Evolutionary conservation across 2,329 filamentous ascomycete species (phyloP).

Genomic region (Teratosphaeriaceae sp.): DNA sequence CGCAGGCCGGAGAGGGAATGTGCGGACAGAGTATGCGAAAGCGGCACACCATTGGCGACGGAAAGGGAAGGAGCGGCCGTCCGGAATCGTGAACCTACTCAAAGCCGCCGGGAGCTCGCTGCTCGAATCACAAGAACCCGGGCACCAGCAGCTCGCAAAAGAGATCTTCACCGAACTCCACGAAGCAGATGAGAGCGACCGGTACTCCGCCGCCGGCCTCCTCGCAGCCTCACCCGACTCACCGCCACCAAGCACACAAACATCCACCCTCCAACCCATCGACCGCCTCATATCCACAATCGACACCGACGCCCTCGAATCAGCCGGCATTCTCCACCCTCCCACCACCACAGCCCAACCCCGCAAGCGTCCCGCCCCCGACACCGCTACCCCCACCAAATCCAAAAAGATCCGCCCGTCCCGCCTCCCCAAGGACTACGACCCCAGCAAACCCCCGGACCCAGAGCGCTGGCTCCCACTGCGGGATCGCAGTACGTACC

Average conservation of each 20-base stretch:
- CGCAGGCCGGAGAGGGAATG: slow-evolving; percentile 65
- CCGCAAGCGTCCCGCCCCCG: slow-evolving; percentile 47
- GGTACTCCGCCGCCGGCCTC: slow-evolving; percentile 70
- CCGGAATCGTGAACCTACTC: slow-evolving; percentile 56
- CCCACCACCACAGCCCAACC: slow-evolving; percentile 15
- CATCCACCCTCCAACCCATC: slow-evolving; percentile 54
- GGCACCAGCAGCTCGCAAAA: slow-evolving; percentile 64
- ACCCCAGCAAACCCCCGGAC: slow-evolving; percentile 73
- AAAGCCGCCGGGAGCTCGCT: slow-evolving; percentile 78
- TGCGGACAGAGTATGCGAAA: slow-evolving; percentile 67
- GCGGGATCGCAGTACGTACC: slow-evolving; percentile 79
- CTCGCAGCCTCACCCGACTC: slow-evolving; percentile 65
- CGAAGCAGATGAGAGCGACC: slow-evolving; percentile 58
- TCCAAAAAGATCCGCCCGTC: slow-evolving; percentile 53
- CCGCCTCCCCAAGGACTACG: slow-evolving; percentile 65
- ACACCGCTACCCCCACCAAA: slow-evolving; percentile 39
- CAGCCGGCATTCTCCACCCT: slow-evolving; percentile 54
- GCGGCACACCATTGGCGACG: slow-evolving; percentile 75
- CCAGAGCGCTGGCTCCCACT: slow-evolving; percentile 91
- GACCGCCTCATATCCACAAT: slow-evolving; percentile 55
- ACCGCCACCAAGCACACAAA: slow-evolving; percentile 48
- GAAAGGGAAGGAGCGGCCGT: slow-evolving; percentile 44
- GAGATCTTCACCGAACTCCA: slow-evolving; percentile 73
- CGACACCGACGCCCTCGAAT: slow-evolving; percentile 56
- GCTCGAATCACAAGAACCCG: slow-evolving; percentile 62